Base-by-base conservation (phyloP, 495 filamentous ascomycete species). In the Xylaria palmicola region DNA sequence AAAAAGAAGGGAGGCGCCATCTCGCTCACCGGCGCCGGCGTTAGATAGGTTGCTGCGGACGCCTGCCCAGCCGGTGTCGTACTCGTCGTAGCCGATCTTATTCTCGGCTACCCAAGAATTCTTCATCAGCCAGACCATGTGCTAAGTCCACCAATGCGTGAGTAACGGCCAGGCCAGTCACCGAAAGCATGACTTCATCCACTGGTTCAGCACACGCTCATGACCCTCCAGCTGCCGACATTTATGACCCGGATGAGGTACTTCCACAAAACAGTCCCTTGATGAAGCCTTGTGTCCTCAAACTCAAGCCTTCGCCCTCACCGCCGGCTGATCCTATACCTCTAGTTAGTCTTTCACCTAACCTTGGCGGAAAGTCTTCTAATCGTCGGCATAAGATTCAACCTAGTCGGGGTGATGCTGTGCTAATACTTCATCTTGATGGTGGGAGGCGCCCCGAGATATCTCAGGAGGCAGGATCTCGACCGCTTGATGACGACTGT, bases 381-480 rank as follows among this genome's bases (percentile, higher is more conserved):
- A 74, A 74, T 71, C 64, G 70, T 72, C 77, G 76, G 49, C 68
- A 63, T 58, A 77, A 74, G 74, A 60, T 71, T 62, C 69, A 68
- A 64, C 69, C 74, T 52, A 74, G 67, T 59, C 78, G 75, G 62
- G 84, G 81, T 65, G 81, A 86, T 81, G 81, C 74, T 43, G 78
- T 85, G 50, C 69, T 86, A 62, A 74, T 86, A 36, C 67, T 70
- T 27, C 74, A 77, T 60, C 79, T 86, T 51, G 81, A 74, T 67
- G 76, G 74, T 59, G 76, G 81, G 59, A 78, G 79, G 61, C 72
- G 70, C 34, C 70, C 68, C 15, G 75, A 83, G 39, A 74, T 83
- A 62, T 77, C 79, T 60, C 62, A 69, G 48, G 63, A 75, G 62
- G 80, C 76, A 17, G 79, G 76, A 43, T 57, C 27, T 52, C 57